Percentiles rank a stretch among this genome's conserved stretches.
Conservation (phyloP, 768 basidiomycete species). For the Thelephora aurantiotincta region DNA sequence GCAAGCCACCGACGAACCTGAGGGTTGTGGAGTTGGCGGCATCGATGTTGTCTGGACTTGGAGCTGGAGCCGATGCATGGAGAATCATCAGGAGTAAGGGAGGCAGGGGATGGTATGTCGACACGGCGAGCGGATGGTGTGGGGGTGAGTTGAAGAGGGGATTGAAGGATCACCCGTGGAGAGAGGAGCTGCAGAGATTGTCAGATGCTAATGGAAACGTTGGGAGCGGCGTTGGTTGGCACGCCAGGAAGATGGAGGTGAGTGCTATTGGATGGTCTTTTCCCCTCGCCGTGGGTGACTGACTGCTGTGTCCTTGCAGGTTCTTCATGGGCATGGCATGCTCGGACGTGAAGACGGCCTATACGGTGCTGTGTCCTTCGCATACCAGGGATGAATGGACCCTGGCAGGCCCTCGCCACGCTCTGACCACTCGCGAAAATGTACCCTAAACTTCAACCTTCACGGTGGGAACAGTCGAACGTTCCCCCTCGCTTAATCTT, state of each 20-base stretch:
- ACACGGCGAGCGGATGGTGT: conserved; percentile 72
- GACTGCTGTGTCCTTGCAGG: conserved; percentile 21
- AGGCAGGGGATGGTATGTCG: conserved; percentile 89
- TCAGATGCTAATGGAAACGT: conserved; percentile 80
- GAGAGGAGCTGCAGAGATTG: conserved; percentile 56
- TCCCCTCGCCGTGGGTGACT: conserved; percentile 2
- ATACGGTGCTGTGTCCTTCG: conserved; percentile 89
- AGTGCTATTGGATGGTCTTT: conserved; percentile 15
- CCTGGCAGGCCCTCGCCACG: neutral
- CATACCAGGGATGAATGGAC: conserved; percentile 66
- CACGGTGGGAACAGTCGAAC: no score
- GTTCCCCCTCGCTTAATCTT: no score
- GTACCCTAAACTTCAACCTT: no score
- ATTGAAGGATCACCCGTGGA: conserved; percentile 50
- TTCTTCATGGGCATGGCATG: conserved; percentile 83
- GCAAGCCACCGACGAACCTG: conserved; percentile 50
- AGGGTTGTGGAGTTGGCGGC: conserved; percentile 81
- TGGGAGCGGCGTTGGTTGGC: conserved; percentile 89
- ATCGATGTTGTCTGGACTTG: conserved; percentile 54
- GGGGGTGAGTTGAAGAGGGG: conserved; percentile 33
- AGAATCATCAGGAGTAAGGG: conserved; percentile 85
- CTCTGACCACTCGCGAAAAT: no score
- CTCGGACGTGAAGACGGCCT: conserved; percentile 86
- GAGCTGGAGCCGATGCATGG: conserved; percentile 77
- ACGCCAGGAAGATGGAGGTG: conserved; percentile 94